Evolutionary conservation across 129 eudicot species (phyloP).

Genomic region (Artemisia argyi): DNA sequence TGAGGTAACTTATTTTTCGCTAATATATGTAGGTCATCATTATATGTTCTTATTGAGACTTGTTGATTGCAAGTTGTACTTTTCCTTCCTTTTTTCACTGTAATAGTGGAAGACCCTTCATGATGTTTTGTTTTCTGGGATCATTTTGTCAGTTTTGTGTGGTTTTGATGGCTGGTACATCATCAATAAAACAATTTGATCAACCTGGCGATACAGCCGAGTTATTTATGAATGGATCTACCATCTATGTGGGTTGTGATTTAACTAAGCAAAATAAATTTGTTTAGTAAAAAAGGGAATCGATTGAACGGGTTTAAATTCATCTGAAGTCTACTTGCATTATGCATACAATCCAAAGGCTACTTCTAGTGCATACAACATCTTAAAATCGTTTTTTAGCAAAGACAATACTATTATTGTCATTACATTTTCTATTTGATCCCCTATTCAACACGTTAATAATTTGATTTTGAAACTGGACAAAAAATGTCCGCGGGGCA

Average conservation of each 20-base stretch:
- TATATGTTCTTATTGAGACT: not conserved
- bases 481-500: too few species aligned
- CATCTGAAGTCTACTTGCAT: not conserved
- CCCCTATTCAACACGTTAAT: too few species aligned
- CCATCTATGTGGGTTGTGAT: too few species aligned
- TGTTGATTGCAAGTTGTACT: not conserved
- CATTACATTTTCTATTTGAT: too few species aligned
- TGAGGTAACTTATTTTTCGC: conserved; percentile 45
- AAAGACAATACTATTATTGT: not conserved
- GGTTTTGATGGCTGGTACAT: not conserved
- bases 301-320: too few species aligned
- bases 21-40: not conserved
- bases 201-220: too few species aligned
- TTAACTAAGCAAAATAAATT: too few species aligned
- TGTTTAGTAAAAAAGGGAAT: too few species aligned
- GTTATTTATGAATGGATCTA: too few species aligned
- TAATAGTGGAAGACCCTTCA: not conserved
- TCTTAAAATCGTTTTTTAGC: too few species aligned
- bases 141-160: not conserved
- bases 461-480: too few species aligned
- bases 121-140: not conserved
- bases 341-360: not conserved
- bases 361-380: not conserved
- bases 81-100: not conserved
- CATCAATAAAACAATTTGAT: too few species aligned